phyloP scores from a whole-genome alignment of 1,284 basidiomycete species.

The Rhodotorula sp. region DNA sequence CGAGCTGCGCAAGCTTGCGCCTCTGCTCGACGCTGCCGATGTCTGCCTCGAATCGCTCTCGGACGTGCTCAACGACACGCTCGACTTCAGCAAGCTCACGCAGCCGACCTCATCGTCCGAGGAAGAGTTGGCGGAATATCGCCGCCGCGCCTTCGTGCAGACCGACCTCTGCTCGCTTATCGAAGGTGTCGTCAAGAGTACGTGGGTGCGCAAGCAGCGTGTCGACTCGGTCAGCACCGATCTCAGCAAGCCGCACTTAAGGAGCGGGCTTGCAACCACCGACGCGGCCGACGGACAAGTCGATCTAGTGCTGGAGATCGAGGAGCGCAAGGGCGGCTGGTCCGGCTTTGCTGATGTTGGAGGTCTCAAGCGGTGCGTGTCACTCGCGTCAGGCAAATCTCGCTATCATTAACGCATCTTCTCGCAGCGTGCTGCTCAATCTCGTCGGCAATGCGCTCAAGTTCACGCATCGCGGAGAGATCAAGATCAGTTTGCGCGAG shows the following conservation, averaged over 20 bases:
- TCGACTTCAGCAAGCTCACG: constrained; percentile 32
- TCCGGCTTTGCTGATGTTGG: constrained; percentile 22
- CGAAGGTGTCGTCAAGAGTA: constrained; percentile 25
- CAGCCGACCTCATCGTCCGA: not conserved
- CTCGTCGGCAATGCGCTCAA: constrained; percentile 35
- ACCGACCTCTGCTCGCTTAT: constrained; percentile 13
- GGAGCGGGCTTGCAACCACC: not conserved
- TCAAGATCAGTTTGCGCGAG: constrained; percentile 26
- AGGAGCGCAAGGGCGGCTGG: constrained; percentile 23
- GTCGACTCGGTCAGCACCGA: constrained; percentile 22
- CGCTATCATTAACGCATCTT: not conserved
- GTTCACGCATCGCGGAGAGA: constrained; percentile 28
- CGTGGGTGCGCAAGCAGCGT: constrained; percentile 33
- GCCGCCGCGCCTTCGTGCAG: not conserved
- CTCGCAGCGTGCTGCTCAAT: constrained; percentile 21
- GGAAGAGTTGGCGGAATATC: constrained; percentile 5
- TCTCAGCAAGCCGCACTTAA: not conserved
- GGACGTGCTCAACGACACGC: constrained; percentile 34
- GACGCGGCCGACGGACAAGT: constrained; percentile 3
- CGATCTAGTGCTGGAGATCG: constrained; percentile 33
- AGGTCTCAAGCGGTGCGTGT: constrained; percentile 19
- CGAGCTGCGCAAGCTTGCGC: constrained; percentile 23
- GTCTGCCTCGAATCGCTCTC: constrained; percentile 28
- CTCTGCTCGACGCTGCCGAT: constrained; percentile 24
- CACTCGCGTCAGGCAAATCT: not conserved